Evolutionary conservation across 1,284 basidiomycete species (phyloP), one percentile per base, ranked within the genome.

Genomic region (Flammula alnicola): DNA sequence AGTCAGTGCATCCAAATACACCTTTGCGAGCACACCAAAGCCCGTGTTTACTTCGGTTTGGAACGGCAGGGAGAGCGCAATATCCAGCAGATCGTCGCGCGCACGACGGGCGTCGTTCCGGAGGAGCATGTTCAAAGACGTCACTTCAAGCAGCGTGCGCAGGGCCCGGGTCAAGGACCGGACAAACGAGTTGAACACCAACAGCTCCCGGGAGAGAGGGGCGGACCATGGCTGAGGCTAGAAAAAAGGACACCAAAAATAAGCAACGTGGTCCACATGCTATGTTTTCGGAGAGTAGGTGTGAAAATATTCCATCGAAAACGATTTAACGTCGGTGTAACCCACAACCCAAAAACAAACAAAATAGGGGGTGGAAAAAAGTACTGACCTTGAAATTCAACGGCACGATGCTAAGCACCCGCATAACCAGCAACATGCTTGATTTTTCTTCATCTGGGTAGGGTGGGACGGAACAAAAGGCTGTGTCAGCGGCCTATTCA

Each of bases 131-230:
- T 96, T 95, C 59, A 96, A 73, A 54, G 91, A 87, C 44, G 93
- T 88, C 57, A 95, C 90, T 71, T 99, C 97, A 49, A 97, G 75
- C 56, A 99, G 76, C 48, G 90, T 91, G 50, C 97, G 85, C 61
- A 99, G 78, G 20, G 94, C 90, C 55, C 95, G 88, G 47, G 92
- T 89, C 53, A 98, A 79, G 29, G 92, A 88, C 51, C 92, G 87
- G 59, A 96, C 85, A 68, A 99, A 99, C 38, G 94, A 95, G 76
- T 98, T 99, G 83, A 99, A 99, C 44, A 97, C 95, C 42, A 99
- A 78, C 55, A 99, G 75, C 71, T 99, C 97, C 47, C 96, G 86
- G 59, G 95, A 98, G 47, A 99, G 75, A 36, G 96, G 96, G 20
- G 96, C 96, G 23, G 88, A 89, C 95, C 95, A 98, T 60, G 90